A percentile compares a stretch with the other conserved stretches of the same genome.
Evolutionary conservation across 352 stramenopile species (phyloP).

Genomic region (Aphanomyces euteiches): DNA sequence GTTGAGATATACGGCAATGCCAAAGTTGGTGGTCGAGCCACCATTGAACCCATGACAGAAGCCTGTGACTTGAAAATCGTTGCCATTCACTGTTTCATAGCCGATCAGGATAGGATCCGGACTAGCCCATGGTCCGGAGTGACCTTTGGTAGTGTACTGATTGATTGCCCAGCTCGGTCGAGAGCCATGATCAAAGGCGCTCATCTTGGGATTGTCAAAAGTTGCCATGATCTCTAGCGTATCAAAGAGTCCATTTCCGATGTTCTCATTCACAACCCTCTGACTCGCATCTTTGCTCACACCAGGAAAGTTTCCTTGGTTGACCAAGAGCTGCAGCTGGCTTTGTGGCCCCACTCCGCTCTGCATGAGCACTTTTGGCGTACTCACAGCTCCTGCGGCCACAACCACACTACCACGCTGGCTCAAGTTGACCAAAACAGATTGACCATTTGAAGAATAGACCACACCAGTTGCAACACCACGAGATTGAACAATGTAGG

Average conservation of each 20-base stretch:
- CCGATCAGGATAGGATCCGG: constrained; percentile 50
- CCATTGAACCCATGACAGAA: constrained; percentile 47
- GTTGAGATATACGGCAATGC: constrained; percentile 52
- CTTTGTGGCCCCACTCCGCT: constrained; percentile 63
- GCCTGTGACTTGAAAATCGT: constrained; percentile 61
- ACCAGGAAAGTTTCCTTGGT: constrained; percentile 47
- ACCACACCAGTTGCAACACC: constrained; percentile 48
- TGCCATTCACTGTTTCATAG: constrained; percentile 55
- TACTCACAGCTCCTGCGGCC: constrained; percentile 55
- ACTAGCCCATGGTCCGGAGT: constrained; percentile 43
- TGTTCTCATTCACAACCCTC: constrained; percentile 52
- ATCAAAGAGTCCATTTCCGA: constrained; percentile 61
- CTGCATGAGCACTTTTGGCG: constrained; percentile 79
- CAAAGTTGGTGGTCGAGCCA: constrained; percentile 41
- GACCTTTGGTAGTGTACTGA: constrained; percentile 52
- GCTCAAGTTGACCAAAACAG: constrained; percentile 37
- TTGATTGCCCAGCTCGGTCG: constrained; percentile 41
- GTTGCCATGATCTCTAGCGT: constrained; percentile 48
- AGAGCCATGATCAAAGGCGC: constrained; percentile 41
- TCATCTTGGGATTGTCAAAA: constrained; percentile 56
- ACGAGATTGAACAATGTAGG: constrained; percentile 46
- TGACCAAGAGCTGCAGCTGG: constrained; percentile 49
- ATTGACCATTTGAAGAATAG: constrained; percentile 38
- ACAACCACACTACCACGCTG: constrained; percentile 64
- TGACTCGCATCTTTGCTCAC: constrained; percentile 27